phyloP scores from a whole-genome alignment of 1,284 basidiomycete species.

The Moniliella sp. region DNA sequence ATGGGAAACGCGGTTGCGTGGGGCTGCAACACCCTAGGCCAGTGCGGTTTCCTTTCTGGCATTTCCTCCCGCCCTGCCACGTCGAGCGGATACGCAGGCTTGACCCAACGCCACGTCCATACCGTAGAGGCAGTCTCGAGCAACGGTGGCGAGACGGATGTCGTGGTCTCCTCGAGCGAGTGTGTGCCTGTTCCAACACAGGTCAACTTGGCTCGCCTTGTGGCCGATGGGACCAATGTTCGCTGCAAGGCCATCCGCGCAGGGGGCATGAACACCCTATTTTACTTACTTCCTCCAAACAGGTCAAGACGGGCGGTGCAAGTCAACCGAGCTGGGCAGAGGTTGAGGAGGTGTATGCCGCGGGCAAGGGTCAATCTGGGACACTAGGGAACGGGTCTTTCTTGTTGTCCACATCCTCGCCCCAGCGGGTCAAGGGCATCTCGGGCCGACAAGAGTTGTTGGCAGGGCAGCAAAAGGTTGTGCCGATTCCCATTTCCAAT shows the following conservation, averaged over 20 bases:
- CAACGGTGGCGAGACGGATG: too few relatives aligned
- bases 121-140: too few relatives aligned
- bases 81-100: too few relatives aligned
- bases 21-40: conserved; percentile 36
- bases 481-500: conserved; percentile 49
- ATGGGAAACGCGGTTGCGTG: conserved; percentile 50
- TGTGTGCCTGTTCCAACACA: conserved; percentile 66
- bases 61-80: too few relatives aligned
- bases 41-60: background rate
- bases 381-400: conserved; percentile 62
- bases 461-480: conserved; percentile 41
- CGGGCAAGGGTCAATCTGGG: conserved; percentile 65
- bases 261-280: conserved; percentile 5
- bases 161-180: conserved; percentile 47
- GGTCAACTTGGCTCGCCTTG: conserved; percentile 48
- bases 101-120: too few relatives aligned
- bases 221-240: conserved; percentile 32
- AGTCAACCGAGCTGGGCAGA: background rate
- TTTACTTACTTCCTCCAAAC: conserved; percentile 40
- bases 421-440: conserved; percentile 54
- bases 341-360: conserved; percentile 48
- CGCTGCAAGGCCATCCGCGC: conserved; percentile 1
- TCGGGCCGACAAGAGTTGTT: conserved; percentile 48
- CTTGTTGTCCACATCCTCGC: conserved; percentile 51
- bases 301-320: conserved; percentile 59